These are phyloP conservation scores for Fomitopsis pinicola DNA, from an alignment of 1,284 basidiomycete species.

Conservation along the genomic window DNA sequence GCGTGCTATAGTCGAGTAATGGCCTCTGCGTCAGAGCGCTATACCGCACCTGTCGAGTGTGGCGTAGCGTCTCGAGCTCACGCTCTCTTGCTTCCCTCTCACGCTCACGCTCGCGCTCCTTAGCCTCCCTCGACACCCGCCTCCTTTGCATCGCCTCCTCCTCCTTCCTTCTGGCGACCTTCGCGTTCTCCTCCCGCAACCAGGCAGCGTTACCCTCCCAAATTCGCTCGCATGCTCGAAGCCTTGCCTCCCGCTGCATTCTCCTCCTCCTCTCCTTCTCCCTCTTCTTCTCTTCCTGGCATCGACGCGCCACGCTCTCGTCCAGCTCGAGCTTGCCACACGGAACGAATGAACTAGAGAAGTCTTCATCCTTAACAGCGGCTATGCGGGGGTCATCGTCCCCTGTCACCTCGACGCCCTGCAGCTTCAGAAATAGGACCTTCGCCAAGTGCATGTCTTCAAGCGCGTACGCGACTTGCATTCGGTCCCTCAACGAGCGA, in stretches of 20 bases:
- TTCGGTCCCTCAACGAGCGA: conserved; percentile 53
- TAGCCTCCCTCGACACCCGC: conserved; percentile 24
- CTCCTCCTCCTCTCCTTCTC: conserved; percentile 35
- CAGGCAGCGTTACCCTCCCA: conserved; percentile 49
- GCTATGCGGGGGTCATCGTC: conserved; percentile 61
- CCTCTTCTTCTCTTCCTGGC: conserved; percentile 24
- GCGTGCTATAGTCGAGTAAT: conserved; percentile 24
- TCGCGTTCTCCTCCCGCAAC: conserved; percentile 37
- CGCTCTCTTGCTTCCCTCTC: conserved; percentile 29
- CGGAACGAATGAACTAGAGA: conserved; percentile 56
- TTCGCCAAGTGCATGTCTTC: conserved; percentile 64
- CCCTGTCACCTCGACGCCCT: conserved; percentile 53
- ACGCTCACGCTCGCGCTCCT: conserved; percentile 28
- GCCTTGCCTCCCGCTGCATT: conserved; percentile 35
- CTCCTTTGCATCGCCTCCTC: conserved; percentile 28
- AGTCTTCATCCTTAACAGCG: conserved; percentile 60
- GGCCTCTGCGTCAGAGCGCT: conserved; percentile 19
- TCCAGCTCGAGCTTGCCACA: conserved; percentile 47
- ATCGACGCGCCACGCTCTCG: conserved; percentile 36
- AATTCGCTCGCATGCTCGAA: conserved; percentile 42
- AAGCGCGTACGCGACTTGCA: conserved; percentile 60
- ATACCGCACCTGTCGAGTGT: conserved; percentile 17
- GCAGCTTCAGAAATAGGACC: conserved; percentile 54
- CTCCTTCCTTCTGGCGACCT: conserved; percentile 34
- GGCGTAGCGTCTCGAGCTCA: conserved; percentile 12